Percentiles rank a stretch among this genome's conserved stretches.
These are phyloP conservation scores for Aspergillus fischeri DNA, from an alignment of 2,329 filamentous ascomycete genomes.

Conservation along the genomic window DNA sequence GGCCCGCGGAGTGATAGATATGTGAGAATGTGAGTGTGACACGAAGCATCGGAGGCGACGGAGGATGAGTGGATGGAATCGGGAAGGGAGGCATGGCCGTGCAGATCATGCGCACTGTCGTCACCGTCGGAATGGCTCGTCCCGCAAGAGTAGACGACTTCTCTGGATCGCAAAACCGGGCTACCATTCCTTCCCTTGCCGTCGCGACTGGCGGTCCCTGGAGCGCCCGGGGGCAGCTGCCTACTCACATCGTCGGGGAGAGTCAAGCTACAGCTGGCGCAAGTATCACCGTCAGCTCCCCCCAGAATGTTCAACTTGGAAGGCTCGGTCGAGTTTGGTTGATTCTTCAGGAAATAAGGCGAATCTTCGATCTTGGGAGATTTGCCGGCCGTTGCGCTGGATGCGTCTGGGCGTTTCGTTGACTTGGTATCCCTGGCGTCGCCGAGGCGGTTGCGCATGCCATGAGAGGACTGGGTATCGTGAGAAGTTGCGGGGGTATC, in stretches of 20 bases:
- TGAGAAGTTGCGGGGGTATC: slow-evolving; percentile 36
- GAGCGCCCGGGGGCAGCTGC: slow-evolving; percentile 50
- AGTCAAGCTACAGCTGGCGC: slow-evolving; percentile 55
- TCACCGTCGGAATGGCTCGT: slow-evolving; percentile 34
- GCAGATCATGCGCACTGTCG: slow-evolving; percentile 32
- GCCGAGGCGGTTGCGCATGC: slow-evolving; percentile 13
- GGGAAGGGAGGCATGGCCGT: slow-evolving; percentile 34
- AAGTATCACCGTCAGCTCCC: slow-evolving; percentile 48
- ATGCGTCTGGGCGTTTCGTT: slow-evolving; percentile 10
- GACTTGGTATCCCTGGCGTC: slow-evolving; percentile 15
- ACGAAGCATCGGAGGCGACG: slow-evolving; percentile 42
- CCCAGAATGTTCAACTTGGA: slow-evolving; percentile 43
- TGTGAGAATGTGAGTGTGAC: slow-evolving; percentile 54
- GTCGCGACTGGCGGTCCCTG: slow-evolving; percentile 48
- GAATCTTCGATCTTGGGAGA: slow-evolving; percentile 45
- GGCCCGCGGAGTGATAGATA: slow-evolving; percentile 57
- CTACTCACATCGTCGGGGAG: slow-evolving; percentile 53
- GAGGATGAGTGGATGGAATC: slow-evolving; percentile 40
- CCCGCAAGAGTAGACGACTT: slow-evolving; percentile 51
- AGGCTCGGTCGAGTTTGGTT: slow-evolving; percentile 38
- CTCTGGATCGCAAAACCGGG: slow-evolving; percentile 53
- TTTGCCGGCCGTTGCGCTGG: slow-evolving; percentile 13
- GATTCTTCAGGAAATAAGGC: slow-evolving; percentile 47
- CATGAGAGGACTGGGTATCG: slow-evolving; percentile 25
- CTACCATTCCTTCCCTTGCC: slow-evolving; percentile 49